Base-by-base conservation (phyloP, 352 stramenopile genomes). In the Globisporangium carolinianum region DNA sequence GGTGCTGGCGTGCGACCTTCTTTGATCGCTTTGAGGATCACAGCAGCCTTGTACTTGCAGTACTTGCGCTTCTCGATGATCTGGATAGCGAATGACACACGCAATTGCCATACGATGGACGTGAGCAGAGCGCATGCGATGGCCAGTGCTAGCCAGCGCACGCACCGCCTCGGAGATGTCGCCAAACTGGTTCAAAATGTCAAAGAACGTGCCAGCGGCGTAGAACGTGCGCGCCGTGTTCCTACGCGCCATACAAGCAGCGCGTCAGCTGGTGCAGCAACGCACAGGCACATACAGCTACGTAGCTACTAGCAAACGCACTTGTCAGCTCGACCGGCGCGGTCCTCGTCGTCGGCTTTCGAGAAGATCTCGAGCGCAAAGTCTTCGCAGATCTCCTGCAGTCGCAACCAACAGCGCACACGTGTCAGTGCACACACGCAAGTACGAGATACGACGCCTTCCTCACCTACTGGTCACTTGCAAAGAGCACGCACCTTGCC, bases 171-270 rank as follows among this genome's bases (percentile, higher is more conserved):
- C 82, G 9, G 78, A 81, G 39, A 87, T 74, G 3, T 88, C 67
- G 41, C 94, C 89, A 75, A 98, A 99, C 72, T 98, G 96, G 56
- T 94, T 86, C 51, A 99, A 72, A 53, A 98, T 97, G 68, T 99
- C 95, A 55, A 98, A 97, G 71, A 98, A 98, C 10, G 79, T 96
- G 41, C 89, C 93, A 2, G 95, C 95, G 0, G 94, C 95, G 78
- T 98, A 98, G 76, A 98, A 99, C 18, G 88, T 98, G 42, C 90
- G 83, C 48, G 96, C 96, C 15, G 95, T 99, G 58, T 83, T 88
- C 61, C 84, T 94, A 58, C 52, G 12, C 43, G 43, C 54, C 10
- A 65, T 6, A 43, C 39, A 12, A 43, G 39, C 39, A 43, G 39
- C 39, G 39, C 1, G 39, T 43, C 7, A 12, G 45, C 15, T 14